These are phyloP conservation scores for Boletus eberwhitei DNA, from an alignment of 768 basidiomycete species.

Conservation along the genomic window DNA sequence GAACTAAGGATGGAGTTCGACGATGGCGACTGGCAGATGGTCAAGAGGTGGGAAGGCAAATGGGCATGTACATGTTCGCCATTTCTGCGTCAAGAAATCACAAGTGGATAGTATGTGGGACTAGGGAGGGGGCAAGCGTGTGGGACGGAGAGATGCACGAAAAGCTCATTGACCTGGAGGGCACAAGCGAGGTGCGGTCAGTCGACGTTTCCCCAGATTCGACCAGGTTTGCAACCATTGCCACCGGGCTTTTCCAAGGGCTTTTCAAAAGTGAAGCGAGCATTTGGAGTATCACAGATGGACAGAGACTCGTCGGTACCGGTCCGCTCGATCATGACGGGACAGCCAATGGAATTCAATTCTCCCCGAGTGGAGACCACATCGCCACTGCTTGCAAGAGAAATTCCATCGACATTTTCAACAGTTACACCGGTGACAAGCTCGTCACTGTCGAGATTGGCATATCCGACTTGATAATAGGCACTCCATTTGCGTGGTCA, in stretches of 20 bases:
- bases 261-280: neutral
- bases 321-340: neutral
- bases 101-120: neutral
- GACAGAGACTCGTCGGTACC: neutral
- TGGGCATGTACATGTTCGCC: neutral
- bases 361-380: neutral
- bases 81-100: neutral
- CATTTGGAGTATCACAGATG: neutral
- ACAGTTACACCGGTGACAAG: neutral
- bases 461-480: rapidly evolving
- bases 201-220: neutral
- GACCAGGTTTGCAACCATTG: neutral
- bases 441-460: neutral
- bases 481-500: neutral
- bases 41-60: neutral
- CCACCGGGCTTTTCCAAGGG: too few relatives aligned
- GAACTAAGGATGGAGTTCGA: neutral
- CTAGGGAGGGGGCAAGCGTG: neutral
- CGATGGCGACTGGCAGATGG: neutral
- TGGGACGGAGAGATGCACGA: neutral
- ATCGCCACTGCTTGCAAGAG: rapidly evolving
- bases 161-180: neutral
- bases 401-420: neutral
- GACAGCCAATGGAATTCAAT: neutral
- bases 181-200: rapidly evolving